These are phyloP conservation scores for Cladophialophora carrionii DNA, from an alignment of 2,329 filamentous ascomycete species.

Conservation along the genomic window DNA sequence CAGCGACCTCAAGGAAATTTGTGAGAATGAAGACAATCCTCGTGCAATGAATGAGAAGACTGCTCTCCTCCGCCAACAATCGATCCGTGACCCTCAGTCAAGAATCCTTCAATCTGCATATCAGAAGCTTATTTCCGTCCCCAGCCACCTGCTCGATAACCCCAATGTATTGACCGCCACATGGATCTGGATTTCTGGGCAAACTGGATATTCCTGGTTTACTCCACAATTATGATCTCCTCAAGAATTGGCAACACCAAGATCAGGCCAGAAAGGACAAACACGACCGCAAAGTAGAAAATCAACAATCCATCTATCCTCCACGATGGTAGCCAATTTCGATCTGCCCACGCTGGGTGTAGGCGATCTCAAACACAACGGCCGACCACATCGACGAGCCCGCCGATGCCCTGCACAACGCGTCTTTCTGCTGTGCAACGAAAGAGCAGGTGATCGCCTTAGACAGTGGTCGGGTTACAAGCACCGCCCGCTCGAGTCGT, in stretches of 20 bases:
- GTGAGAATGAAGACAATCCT: background rate
- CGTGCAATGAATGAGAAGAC: background rate
- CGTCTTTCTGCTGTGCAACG: conserved; percentile 7
- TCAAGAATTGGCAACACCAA: background rate
- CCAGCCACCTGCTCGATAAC: background rate
- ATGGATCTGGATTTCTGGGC: conserved; percentile 6
- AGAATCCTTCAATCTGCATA: background rate
- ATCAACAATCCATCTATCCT: background rate
- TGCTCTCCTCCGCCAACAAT: background rate
- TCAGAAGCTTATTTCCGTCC: background rate
- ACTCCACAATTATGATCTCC: conserved; percentile 6
- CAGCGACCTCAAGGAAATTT: background rate
- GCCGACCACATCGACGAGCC: background rate
- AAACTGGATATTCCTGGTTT: background rate
- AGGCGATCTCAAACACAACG: background rate
- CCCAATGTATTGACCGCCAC: background rate
- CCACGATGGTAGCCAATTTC: background rate
- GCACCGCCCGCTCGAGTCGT: background rate
- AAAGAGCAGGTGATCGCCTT: background rate
- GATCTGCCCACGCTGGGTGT: background rate
- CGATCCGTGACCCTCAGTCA: background rate
- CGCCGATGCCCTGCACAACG: background rate
- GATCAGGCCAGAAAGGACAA: conserved; percentile 2
- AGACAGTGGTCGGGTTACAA: background rate
- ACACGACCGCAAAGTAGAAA: background rate